phyloP scores from a whole-genome alignment of 345 rosid species.

The Erucastrum elatum region DNA sequence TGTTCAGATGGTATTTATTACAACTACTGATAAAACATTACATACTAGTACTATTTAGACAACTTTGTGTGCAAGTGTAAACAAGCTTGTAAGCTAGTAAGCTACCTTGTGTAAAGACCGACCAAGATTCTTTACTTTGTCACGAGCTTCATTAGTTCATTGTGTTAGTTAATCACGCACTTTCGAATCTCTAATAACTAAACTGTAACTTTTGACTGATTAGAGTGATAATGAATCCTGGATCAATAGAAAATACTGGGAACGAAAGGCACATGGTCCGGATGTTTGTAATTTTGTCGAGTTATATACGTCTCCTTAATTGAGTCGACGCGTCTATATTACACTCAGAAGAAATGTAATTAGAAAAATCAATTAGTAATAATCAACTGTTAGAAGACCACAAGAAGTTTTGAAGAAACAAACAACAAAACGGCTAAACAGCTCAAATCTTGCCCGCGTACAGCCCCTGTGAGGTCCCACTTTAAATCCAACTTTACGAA shows the following conservation, averaged over 20 bases:
- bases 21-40: background rate
- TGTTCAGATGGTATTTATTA: background rate
- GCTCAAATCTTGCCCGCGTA: slow-evolving; percentile 40
- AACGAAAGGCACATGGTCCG: background rate
- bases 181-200: background rate
- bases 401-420: background rate
- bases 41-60: background rate
- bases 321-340: background rate
- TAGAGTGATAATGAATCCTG: background rate
- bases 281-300: background rate
- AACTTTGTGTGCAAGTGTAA: background rate
- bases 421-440: slow-evolving; percentile 35
- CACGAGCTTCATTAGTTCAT: background rate
- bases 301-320: background rate
- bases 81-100: background rate
- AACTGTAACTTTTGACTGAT: background rate
- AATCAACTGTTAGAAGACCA: background rate
- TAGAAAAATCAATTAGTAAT: background rate
- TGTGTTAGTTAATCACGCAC: background rate
- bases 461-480: slow-evolving; percentile 30
- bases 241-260: background rate
- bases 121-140: background rate
- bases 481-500: background rate
- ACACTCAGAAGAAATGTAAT: background rate
- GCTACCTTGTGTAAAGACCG: background rate